Base-by-base conservation (phyloP, 495 filamentous ascomycete species). In the Penicillium malachiteum region DNA sequence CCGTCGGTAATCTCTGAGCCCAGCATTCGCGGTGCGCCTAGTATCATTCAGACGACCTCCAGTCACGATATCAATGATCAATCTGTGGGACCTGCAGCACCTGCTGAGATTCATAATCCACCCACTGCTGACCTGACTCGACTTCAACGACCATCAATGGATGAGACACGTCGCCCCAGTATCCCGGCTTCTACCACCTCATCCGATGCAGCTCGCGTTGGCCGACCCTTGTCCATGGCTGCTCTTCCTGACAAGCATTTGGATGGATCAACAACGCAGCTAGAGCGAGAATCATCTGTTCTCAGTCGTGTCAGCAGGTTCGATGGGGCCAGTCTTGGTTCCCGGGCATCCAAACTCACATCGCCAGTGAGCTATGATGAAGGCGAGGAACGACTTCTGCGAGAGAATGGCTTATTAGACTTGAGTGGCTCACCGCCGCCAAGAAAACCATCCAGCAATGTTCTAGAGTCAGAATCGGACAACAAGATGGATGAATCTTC, bases 311-410 rank as follows among this genome's bases (percentile, higher is more conserved):
- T 54, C 1, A 74, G 71, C 53, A 68, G 56, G 42, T 67, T 71
- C 43, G 75, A 78, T 48, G 71, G 65, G 13, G 55, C 70, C 4
- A 73, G 74, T 55, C 62, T 76, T 6, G 68, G 59, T 12, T 75
- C 72, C 31, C 69, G 58, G 7, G 64, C 66, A 2, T 76, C 77
- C 7, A 77, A 70, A 45, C 47, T 76, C 14, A 72, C 72, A 7
- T 65, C 71, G 2, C 68, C 72, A 14, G 59, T 60, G 13, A 75
- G 68, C 44, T 67, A 71, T 12, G 77, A 80, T 48, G 74, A 79
- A 5, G 64, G 69, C 17, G 79, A 82, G 55, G 78, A 81, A 48
- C 77, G 75, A n/a, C 48, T 80, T 13, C 68, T 82, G 7, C 70
- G 74, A 47, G 76, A 81, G 60, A 71, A 72, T 10, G 76, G 77